Evolutionary conservation across 805 yeast species (phyloP).

Genomic region (Danielia oregonensis): DNA sequence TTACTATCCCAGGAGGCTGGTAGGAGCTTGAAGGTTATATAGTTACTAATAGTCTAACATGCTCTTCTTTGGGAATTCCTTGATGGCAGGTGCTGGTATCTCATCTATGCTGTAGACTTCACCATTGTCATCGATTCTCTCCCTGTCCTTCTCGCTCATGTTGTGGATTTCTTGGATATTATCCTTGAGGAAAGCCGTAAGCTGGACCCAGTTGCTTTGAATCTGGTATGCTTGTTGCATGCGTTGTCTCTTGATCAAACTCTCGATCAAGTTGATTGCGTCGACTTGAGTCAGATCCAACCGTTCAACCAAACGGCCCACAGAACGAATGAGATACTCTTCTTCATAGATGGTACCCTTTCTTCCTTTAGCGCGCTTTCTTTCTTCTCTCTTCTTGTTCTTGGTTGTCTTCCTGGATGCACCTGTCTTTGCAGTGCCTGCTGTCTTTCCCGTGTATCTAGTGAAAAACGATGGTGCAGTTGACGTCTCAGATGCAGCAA

Average conservation of each 20-base stretch:
- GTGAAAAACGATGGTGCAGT: conserved; percentile 92
- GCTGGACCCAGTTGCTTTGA: conserved; percentile 61
- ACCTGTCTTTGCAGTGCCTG: conserved; percentile 95
- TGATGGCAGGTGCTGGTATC: conserved; percentile 66
- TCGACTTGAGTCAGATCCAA: conserved; percentile 71
- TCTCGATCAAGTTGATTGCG: conserved; percentile 69
- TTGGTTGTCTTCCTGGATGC: conserved; percentile 90
- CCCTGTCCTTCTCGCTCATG: conserved; percentile 81
- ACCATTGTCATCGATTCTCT: conserved; percentile 86
- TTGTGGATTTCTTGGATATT: conserved; percentile 72
- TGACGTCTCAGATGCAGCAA: conserved; percentile 92
- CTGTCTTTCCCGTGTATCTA: conserved; percentile 92
- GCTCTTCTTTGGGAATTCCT: conserved; percentile 55
- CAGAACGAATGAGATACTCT: conserved; percentile 84
- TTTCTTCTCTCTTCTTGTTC: conserved; percentile 90
- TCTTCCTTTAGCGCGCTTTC: conserved; percentile 94
- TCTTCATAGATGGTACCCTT: conserved; percentile 98
- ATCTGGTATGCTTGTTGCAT: conserved; percentile 79
- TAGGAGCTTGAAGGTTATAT: too few species aligned
- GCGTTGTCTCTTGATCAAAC: conserved; percentile 66
- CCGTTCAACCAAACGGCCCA: conserved; percentile 84
- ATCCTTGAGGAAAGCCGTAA: conserved; percentile 53
- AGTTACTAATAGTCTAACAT: conserved; percentile 61
- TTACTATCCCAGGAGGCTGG: conserved; percentile 23
- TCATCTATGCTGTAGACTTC: conserved; percentile 73